Conservation (phyloP, 352 stramenopile species). For the Globisporangium middletonii region DNA sequence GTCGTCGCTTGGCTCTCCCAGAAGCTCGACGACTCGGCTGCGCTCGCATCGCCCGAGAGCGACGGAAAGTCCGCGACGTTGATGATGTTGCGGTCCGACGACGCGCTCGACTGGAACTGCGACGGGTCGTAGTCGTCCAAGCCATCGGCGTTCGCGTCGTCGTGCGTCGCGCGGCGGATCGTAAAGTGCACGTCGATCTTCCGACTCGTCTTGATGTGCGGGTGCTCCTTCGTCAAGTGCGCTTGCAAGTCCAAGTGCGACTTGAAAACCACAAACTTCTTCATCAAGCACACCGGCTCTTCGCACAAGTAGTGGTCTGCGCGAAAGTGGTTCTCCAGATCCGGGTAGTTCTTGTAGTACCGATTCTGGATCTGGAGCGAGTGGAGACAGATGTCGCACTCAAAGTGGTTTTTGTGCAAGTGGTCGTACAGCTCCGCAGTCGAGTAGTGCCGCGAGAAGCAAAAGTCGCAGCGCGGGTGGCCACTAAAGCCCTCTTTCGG, state of each 20-base stretch:
- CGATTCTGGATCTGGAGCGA: slow-evolving; percentile 74
- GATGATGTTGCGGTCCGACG: slow-evolving; percentile 46
- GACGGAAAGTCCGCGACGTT: slow-evolving; percentile 85
- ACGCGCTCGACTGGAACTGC: slow-evolving; percentile 20
- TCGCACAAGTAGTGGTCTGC: slow-evolving; percentile 87
- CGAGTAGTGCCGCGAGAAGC: slow-evolving; percentile 82
- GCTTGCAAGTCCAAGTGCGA: slow-evolving; percentile 81
- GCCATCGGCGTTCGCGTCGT: slow-evolving; percentile 26
- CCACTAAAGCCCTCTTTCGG: slow-evolving; percentile 74
- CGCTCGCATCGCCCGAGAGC: slow-evolving; percentile 26
- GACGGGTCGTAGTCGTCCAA: slow-evolving; percentile 38
- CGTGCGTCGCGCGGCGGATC: slow-evolving; percentile 46
- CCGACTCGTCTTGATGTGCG: slow-evolving; percentile 76
- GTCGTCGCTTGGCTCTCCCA: slow-evolving; percentile 62
- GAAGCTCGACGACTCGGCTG: slow-evolving; percentile 29
- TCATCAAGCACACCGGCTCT: slow-evolving; percentile 66
- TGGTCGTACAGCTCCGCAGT: slow-evolving; percentile 87
- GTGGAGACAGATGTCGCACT: slow-evolving; percentile 88
- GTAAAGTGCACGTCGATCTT: slow-evolving; percentile 88
- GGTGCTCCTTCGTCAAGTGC: slow-evolving; percentile 78
- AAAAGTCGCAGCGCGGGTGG: slow-evolving; percentile 88
- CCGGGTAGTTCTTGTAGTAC: slow-evolving; percentile 91
- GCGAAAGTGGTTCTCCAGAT: slow-evolving; percentile 89
- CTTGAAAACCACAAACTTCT: slow-evolving; percentile 90
- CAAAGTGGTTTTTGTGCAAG: slow-evolving; percentile 89